phyloP scores from a whole-genome alignment of 495 filamentous ascomycete genomes.

The Penicillium soppii region DNA sequence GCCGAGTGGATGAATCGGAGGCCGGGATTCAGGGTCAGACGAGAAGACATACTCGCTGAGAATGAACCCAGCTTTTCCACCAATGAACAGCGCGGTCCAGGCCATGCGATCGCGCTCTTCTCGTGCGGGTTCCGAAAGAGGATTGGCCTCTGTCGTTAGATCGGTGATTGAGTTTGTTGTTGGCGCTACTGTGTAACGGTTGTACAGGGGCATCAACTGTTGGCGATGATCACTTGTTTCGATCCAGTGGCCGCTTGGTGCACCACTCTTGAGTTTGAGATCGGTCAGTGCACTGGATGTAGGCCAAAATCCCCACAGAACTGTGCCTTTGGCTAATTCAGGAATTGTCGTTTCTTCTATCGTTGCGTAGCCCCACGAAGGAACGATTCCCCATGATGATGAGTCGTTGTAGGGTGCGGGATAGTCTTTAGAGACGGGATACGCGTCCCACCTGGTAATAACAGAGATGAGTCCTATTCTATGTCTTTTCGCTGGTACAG shows the following conservation, averaged over 20 bases:
- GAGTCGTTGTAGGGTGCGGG: constrained; percentile 54
- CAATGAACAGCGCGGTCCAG: constrained; percentile 47
- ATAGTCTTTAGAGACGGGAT: constrained; percentile 32
- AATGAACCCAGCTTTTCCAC: constrained; percentile 42
- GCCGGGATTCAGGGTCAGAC: constrained; percentile 5
- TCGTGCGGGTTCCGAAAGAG: neutral
- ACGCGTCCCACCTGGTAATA: constrained; percentile 34
- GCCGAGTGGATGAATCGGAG: constrained; percentile 38
- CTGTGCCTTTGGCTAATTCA: constrained; percentile 20
- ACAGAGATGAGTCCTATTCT: neutral
- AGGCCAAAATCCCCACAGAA: constrained; percentile 40
- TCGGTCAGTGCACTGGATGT: constrained; percentile 25
- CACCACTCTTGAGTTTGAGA: constrained; percentile 19
- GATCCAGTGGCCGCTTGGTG: constrained; percentile 31
- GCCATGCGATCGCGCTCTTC: constrained; percentile 19
- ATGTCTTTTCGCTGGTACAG: too few relatives aligned
- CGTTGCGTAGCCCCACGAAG: constrained; percentile 56
- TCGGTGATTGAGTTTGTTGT: constrained; percentile 13
- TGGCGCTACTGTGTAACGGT: constrained; percentile 36
- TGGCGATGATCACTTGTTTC: constrained; percentile 45
- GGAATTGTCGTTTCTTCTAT: constrained; percentile 47
- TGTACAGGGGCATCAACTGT: constrained; percentile 51
- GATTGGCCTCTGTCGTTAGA: neutral
- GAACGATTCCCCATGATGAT: constrained; percentile 49
- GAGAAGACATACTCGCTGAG: constrained; percentile 50